Conservation (phyloP, 1,139 yeast genomes). For the Nakaseomyces kungkrabaensis region DNA sequence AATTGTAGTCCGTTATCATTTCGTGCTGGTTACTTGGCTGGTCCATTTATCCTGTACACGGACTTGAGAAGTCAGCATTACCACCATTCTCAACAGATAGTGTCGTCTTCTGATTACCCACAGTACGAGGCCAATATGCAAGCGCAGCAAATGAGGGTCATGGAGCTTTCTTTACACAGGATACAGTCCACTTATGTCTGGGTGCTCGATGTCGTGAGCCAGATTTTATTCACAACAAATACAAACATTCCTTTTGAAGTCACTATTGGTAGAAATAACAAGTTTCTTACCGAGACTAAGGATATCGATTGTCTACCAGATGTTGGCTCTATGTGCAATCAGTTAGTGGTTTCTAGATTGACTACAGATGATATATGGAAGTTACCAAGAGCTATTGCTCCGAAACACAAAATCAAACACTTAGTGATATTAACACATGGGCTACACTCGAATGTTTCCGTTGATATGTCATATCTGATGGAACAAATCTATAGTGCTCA, state of each 20-base stretch:
- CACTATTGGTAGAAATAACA: constrained; percentile 43
- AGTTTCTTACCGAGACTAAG: constrained; percentile 28
- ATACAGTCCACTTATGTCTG: constrained; percentile 46
- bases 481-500: constrained; percentile 59
- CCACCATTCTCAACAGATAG: constrained; percentile 44
- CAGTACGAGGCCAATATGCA: constrained; percentile 61
- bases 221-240: constrained; percentile 62
- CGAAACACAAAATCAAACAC: constrained; percentile 14
- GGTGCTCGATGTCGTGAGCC: constrained; percentile 75
- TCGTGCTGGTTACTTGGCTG: constrained; percentile 80
- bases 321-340: constrained; percentile 13
- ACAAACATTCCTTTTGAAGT: constrained; percentile 65
- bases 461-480: constrained; percentile 80
- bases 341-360: constrained; percentile 39
- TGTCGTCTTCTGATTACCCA: constrained; percentile 68
- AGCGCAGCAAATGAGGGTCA: constrained; percentile 54
- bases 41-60: constrained; percentile 76
- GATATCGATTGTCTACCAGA: constrained; percentile 6
- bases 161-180: constrained; percentile 39
- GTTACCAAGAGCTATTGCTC: constrained; percentile 36
- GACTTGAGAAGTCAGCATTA: constrained; percentile 65
- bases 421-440: constrained; percentile 64
- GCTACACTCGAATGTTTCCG: constrained; percentile 75
- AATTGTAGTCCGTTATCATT: constrained; percentile 66
- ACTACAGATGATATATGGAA: constrained; percentile 74